Evolutionary conservation across 495 filamentous ascomycete genomes (phyloP), one percentile per base, ranked within the genome.

Genomic region (Baudoinia panamericana): DNA sequence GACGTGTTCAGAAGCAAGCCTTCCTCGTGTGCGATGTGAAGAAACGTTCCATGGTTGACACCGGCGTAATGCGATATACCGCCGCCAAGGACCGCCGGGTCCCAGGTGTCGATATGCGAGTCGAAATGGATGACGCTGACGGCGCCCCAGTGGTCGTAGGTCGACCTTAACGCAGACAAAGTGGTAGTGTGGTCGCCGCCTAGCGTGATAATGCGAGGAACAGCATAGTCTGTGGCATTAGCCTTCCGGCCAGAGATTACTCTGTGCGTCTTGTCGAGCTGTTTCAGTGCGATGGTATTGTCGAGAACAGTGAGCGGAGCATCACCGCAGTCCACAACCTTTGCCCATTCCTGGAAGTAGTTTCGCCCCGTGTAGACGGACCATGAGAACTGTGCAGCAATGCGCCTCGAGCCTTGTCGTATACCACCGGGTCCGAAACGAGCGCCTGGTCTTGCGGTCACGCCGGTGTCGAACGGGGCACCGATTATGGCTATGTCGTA

Each of bases 401-500:
- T 64, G 19, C 68, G 51, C 29, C 61, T 53, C 3, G 66, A 68
- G 2, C 66, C 68, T 20, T 56, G 54, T 19, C 69, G 63, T 36
- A 71, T 70, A 12, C 66, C 69, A 28, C 46, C 45, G 1, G 68
- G 69, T 10, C 69, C 68, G 43, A 61, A 72, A 7, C 68, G 54
- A 17, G 67, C 66, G n/a, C 68, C 69, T 10, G 63, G 68, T 22
- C 69, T 50, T 33, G 55, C 65, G 4, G 67, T 70, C 11, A 68
- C 65, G 12, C 45, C 59, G 15, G 69, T 72, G 51, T 72, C 69
- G 48, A 71, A 72, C 5, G 68, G 68, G 5, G 67, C 69, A 66
- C 82, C 82, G 20, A 92, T 53, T 56, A 92, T 40, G 15, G 83
- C 84, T 58, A 90, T 87, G 44, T 92, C 84, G 52, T 76, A 90